Evolutionary conservation across 306 rosid species (phyloP), one percentile per base, ranked within the genome.

Genomic region (Parietaria judaica): DNA sequence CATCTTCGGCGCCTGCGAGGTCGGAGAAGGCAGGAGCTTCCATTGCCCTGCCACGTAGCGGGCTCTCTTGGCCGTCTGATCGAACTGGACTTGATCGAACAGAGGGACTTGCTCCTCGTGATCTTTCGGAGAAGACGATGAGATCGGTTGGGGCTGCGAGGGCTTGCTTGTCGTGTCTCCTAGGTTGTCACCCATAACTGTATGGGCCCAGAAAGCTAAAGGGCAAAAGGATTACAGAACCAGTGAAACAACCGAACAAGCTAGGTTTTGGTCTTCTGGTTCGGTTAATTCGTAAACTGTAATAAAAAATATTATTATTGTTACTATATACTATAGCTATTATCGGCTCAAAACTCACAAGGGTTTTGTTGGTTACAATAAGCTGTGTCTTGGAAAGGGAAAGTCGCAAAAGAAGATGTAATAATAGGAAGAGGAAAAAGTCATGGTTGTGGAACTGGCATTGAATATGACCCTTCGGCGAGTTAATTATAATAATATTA

Each of bases 1-100:
- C 53, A 81, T 61, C 63, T 80, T 34, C 60, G 7, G 13, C 54
- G 4, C 91, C 52, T 81, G 91, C 3, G 84, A 38, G 3, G 85
- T 36, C 1, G 95, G 84, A 1, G 95, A 84, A 0, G 95, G 96
- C 7, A 88, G 78, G 47, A 86, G 76, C 82, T 86, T 92, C 97
- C 99, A 92, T 82, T 88, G 96, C 11, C 95, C 95, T 0, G 87
- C 56, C 10, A 75, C 74, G 54, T 82, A 92, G 58, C 94, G 74
- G 2, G 94, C 73, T 61, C 95, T 73, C 63, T 92, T 92, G 5
- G 70, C 74, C 37, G 80, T 51, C 66, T 90, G 64, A 60, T 60
- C 95, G 55, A 86, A 86, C 6, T 66, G 84, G 6, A 64, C 82
- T 14, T 71, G 76, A 46, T 83, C 90, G 48, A 78, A 86, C 3